Conservation (phyloP, 2,329 filamentous ascomycete genomes). For the Sporothrix inflata region DNA sequence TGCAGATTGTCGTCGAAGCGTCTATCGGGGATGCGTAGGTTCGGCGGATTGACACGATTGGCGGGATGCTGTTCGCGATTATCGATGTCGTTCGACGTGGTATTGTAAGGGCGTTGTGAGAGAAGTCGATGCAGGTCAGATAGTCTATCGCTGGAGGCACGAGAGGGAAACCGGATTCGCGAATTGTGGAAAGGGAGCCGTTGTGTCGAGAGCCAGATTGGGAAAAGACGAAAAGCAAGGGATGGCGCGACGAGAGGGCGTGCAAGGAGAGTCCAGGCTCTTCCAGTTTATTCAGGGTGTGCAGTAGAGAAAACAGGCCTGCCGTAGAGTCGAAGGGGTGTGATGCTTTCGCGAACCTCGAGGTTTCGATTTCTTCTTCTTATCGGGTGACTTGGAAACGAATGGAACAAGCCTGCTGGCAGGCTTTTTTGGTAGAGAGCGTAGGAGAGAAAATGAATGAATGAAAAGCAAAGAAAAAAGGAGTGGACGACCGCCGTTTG, state of each 20-base stretch:
- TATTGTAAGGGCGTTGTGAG: neutral
- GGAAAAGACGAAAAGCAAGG: slow-evolving; percentile 19
- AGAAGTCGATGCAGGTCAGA: neutral
- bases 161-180: neutral
- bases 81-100: neutral
- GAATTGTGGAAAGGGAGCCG: slow-evolving; percentile 8
- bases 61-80: neutral
- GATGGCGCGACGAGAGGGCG: neutral
- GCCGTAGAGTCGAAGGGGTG: neutral
- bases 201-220: neutral
- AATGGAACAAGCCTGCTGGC: slow-evolving; percentile 55
- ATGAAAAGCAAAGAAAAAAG: slow-evolving; percentile 26
- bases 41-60: neutral
- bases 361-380: slow-evolving; percentile 18
- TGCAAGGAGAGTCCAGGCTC: slow-evolving; percentile 23
- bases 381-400: slow-evolving; percentile 44
- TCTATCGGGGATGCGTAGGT: neutral
- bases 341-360: slow-evolving; percentile 9
- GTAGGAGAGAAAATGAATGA: slow-evolving; percentile 31
- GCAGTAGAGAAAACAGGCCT: neutral
- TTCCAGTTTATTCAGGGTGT: neutral
- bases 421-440: slow-evolving; percentile 44
- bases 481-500: slow-evolving; percentile 33
- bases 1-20: neutral
- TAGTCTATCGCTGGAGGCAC: neutral